Evolutionary conservation across 1,284 basidiomycete species (phyloP).

Genomic region (Tetrapyrgos nigripes): DNA sequence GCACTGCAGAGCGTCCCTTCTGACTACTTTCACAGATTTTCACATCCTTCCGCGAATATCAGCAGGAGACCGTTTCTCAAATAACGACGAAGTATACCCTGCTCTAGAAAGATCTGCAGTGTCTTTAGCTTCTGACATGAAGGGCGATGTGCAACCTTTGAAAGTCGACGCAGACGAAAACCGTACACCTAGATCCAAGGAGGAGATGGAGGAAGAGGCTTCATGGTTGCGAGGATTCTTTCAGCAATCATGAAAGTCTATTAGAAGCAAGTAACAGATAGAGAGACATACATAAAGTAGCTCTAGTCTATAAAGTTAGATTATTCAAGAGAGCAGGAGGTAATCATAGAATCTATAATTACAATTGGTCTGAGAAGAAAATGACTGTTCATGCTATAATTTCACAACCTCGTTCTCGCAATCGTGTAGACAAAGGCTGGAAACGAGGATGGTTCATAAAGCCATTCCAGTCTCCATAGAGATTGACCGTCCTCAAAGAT

Average conservation of each 20-base stretch:
- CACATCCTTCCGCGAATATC: slow-evolving; percentile 84
- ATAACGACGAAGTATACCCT: slow-evolving; percentile 84
- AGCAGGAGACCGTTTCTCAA: slow-evolving; percentile 71
- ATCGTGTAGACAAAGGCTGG: slow-evolving; percentile 12
- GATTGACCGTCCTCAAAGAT: slow-evolving; percentile 42
- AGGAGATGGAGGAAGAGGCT: slow-evolving; percentile 84
- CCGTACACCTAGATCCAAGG: slow-evolving; percentile 65
- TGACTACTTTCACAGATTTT: slow-evolving; percentile 64
- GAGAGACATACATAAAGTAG: background rate
- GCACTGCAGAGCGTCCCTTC: too few relatives aligned
- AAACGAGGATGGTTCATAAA: slow-evolving; percentile 43
- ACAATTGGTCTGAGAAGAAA: too few relatives aligned
- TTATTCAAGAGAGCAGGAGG: too few relatives aligned
- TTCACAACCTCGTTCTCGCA: slow-evolving; percentile 7
- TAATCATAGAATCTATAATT: too few relatives aligned
- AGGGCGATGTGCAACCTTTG: slow-evolving; percentile 38
- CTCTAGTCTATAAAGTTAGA: too few relatives aligned
- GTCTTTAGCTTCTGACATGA: slow-evolving; percentile 49
- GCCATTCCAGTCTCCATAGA: slow-evolving; percentile 59
- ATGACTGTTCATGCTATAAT: background rate
- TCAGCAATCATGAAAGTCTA: slow-evolving; percentile 14
- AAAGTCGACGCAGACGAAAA: slow-evolving; percentile 76
- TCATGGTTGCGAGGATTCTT: slow-evolving; percentile 67
- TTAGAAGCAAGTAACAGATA: background rate
- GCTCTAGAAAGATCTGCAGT: slow-evolving; percentile 74